These are phyloP conservation scores for Ogataea thermomethanolica DNA, from an alignment of 805 yeast species.

Conservation along the genomic window DNA sequence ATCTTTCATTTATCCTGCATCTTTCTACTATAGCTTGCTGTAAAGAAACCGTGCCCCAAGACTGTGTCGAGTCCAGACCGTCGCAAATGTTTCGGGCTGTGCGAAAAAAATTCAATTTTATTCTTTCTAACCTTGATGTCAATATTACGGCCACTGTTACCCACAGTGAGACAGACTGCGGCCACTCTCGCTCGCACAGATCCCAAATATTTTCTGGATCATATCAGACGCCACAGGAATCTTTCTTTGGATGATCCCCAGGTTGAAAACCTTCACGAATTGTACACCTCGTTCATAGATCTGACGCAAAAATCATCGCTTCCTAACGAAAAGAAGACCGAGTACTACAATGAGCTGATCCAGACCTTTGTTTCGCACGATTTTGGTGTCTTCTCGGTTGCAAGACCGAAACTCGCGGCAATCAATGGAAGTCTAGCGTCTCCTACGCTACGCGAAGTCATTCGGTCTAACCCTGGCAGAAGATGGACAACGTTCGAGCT, in stretches of 20 bases:
- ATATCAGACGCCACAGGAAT: slow-evolving; percentile 1
- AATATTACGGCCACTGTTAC: slow-evolving; percentile 1
- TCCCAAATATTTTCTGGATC: slow-evolving; percentile 2
- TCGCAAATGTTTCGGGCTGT: slow-evolving; percentile 1
- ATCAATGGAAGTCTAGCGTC: slow-evolving; percentile 8
- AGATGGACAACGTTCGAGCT: slow-evolving; percentile 34
- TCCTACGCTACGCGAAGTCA: slow-evolving; percentile 23
- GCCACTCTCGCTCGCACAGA: background rate
- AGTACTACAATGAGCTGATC: slow-evolving; percentile 24
- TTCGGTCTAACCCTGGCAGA: slow-evolving; percentile 37
- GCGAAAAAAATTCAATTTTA: slow-evolving; percentile 1
- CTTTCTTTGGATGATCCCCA: slow-evolving; percentile 1
- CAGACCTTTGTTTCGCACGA: slow-evolving; percentile 25
- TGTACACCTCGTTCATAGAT: slow-evolving; percentile 4
- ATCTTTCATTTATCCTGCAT: too few species aligned
- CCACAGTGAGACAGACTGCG: slow-evolving; percentile 4
- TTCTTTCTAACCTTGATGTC: too few species aligned
- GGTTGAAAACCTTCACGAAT: background rate
- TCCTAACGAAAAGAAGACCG: slow-evolving; percentile 11
- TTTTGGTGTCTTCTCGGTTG: slow-evolving; percentile 25
- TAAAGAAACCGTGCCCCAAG: background rate
- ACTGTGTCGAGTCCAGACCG: background rate
- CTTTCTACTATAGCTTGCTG: background rate
- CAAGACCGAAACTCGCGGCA: slow-evolving; percentile 6
- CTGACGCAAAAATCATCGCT: slow-evolving; percentile 7